Evolutionary conservation across 2,329 filamentous ascomycete species (phyloP), one percentile per base, ranked within the genome.

Genomic region (Cladorrhinum sp.): DNA sequence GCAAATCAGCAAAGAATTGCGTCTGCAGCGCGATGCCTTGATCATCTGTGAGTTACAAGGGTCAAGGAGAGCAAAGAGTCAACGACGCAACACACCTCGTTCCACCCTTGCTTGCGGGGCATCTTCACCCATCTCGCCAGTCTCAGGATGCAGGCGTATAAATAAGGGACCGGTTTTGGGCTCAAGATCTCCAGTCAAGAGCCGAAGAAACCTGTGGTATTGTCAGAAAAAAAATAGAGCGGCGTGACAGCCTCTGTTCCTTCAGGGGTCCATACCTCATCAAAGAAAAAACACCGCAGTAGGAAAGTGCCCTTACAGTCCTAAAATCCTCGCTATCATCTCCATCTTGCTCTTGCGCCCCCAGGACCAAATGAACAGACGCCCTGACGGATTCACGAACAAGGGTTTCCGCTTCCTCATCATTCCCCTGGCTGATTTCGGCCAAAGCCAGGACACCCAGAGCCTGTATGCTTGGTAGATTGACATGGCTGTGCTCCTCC

Each of bases 151-250:
- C 1, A 69, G 48, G 23, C 66, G 61, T 63, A 68, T 68, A 32
- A 69, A 68, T n/a, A 69, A 32, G 1, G 66, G 66, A 4, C 66
- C 65, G 1, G 58, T 58, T 7, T 64, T 66, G 12, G 63, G 61
- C n/a, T 67, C 66, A 1, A 69, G 62, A 50, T 63, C 62, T 13
- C 67, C 65, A 2, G 65, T 65, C 12, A 68, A 51, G n/a, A 69
- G 61, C 3, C 65, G 54, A 9, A 69, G 49, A 4, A 64, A 32
- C 20, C 67, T 69, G 18, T 10, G 2, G 3, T 27, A n/a, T 13
- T 52, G 50, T 61, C 24, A 58, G 55, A 2, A 4, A 50, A 10
- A 4, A 29, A 16, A 6, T 23, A 12, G 27, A 27, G 13, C 8
- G 18, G n/a, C 25, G 49, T 12, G 36, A 27, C 10, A 22, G 6